Percentiles rank a stretch among this genome's conserved stretches.
These are phyloP conservation scores for Yamagishiella unicocca DNA, from an alignment of 139 green algal species.

Conservation along the genomic window DNA sequence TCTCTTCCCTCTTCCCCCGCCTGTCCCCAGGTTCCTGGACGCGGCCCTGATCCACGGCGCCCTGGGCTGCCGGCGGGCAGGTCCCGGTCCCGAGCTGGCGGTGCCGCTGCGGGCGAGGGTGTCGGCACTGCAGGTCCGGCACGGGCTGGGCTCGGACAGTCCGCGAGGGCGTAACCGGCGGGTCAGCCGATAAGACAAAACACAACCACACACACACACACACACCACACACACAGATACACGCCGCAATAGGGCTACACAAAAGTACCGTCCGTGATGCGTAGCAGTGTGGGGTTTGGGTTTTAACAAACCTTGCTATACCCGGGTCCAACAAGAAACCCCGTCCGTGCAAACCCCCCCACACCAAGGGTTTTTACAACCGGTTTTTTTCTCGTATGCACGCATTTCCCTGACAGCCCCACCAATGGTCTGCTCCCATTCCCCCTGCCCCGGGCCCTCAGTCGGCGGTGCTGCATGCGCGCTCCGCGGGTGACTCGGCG, in stretches of 20 bases:
- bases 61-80: slow-evolving; percentile 68
- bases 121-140: slow-evolving; percentile 26
- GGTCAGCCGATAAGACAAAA: too few species aligned
- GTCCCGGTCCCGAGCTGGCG: slow-evolving; percentile 51
- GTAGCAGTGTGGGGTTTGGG: too few species aligned
- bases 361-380: background rate
- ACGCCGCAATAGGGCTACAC: too few species aligned
- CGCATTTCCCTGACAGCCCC: background rate
- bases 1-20: background rate
- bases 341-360: too few species aligned
- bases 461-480: slow-evolving; percentile 78
- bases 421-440: too few species aligned
- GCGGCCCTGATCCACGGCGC: slow-evolving; percentile 69
- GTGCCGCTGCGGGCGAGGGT: slow-evolving; percentile 74
- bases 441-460: slow-evolving; percentile 7
- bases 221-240: too few species aligned
- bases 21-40: slow-evolving; percentile 47
- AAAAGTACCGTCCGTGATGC: too few species aligned
- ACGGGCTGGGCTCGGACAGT: too few species aligned
- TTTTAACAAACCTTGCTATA: too few species aligned
- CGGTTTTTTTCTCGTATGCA: background rate
- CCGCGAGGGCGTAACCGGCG: too few species aligned
- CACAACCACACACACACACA: too few species aligned
- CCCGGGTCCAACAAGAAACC: too few species aligned
- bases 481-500: slow-evolving; percentile 66